Base-by-base conservation (phyloP, 768 basidiomycete genomes). In the Boletus rubescentipes region DNA sequence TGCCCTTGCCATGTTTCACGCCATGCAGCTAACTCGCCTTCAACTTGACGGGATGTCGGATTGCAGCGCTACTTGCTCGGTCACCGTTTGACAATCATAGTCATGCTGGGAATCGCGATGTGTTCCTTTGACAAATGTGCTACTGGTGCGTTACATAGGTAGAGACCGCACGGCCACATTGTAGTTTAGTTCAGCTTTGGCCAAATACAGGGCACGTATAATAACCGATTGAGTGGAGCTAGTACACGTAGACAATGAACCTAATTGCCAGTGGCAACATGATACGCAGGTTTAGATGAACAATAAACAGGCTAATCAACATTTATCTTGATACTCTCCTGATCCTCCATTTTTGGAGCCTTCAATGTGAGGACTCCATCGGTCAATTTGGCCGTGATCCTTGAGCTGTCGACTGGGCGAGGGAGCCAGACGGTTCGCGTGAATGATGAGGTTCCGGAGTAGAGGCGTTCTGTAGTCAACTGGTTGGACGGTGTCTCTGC, bases 381-480 rank as follows among this genome's bases (percentile, higher is more conserved):
- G 26, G 77, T 70, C 58, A 92, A 70, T 60, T 82, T 86, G 15
- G 88, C 89, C 1, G 74, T 70, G 23, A 90, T 82, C 51, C 76
- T 78, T 30, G 73, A 73, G 32, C 73, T 69, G 61, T 90, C 84
- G 1, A 88, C 76, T 8, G 83, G 76, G 11, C 77, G 79, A 34
- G 89, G 86, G 23, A 91, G 75, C 81, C 85, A 86, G 11, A 91
- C 78, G 0, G 87, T 90, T 46, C 89, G 79, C 14, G 79, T 77
- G 67, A 90, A 91, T 3, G 76, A 70, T 3, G 80, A 67, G 42
- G 77, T 78, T 20, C 79, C 75, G 12, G 79, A 75, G 63, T 82
- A 83, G n/a, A 76, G 72, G 23, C 87, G 81, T 64, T 90, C 87
- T 8, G 78, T 67, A 3, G 85, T 75, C 39, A 87, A 70, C 57